Base-by-base conservation (phyloP, 306 rosid genomes). In the Arachis hypogaea region DNA sequence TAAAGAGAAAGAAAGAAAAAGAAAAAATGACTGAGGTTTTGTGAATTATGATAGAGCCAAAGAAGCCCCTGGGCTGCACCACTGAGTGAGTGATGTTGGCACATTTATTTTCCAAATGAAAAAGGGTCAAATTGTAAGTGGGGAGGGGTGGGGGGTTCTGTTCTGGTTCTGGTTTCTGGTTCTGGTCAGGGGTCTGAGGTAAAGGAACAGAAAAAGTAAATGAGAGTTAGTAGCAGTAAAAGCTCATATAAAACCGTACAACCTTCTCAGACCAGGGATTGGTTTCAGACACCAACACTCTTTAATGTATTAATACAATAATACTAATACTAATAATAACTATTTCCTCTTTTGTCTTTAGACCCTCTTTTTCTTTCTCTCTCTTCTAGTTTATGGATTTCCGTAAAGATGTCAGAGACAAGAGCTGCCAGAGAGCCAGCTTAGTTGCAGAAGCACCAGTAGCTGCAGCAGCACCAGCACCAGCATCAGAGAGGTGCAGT, bases 321-420 rank as follows among this genome's bases (percentile, higher is more conserved):
- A 85, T 4, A 52, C 14, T 73, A 81, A 73, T 76, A 74, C 58
- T 63, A 82, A 85, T 80, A 63, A 69, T 44, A 60, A 68, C 81
- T 76, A 74, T 83, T 85, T 83, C 72, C 86, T 78, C 71, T 83
- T 81, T 79, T 79, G 84, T 78, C 70, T 79, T 59, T 50, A 16
- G 59, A 41, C 57, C 60, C 54, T 75, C 70, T 57, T 73, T 74
- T 77, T 71, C 63, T 59, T 10, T 61, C 59, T 36, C 59, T 63
- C 57, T 11, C 50, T 11, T 65, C 42, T 86, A 76, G 96, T 89
- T 89, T 88, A 87, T 89, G 96, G 88, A 83, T 89, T 91, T 91
- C 94, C 86, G 94, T 88, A 84, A 84, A 86, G 87, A 57, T 91
- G 93, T 91, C 97, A 94, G 97, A 88, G 89, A 89, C 97, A 86